Conservation (phyloP, 306 rosid genomes). For the Corylus heterophylla region DNA sequence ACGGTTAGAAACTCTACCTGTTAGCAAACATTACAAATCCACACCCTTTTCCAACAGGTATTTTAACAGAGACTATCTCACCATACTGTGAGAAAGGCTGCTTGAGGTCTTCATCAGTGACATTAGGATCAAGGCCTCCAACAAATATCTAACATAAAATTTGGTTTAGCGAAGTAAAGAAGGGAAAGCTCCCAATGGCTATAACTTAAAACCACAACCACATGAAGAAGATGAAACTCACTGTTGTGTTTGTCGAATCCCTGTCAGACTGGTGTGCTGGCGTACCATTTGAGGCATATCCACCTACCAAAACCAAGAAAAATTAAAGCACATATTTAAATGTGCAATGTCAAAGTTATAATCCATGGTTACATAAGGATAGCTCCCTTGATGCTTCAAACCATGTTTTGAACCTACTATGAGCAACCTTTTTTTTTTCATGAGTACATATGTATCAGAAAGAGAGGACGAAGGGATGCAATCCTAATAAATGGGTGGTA, state of each 20-base stretch:
- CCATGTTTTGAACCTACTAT: neutral
- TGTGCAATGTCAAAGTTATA: neutral
- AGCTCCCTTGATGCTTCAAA: neutral
- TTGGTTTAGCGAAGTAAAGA: conserved; percentile 28
- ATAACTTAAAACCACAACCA: conserved; percentile 9
- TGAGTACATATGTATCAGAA: neutral
- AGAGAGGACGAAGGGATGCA: neutral
- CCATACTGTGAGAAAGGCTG: conserved; percentile 86
- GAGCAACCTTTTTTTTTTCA: neutral
- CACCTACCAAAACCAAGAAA: conserved; percentile 46
- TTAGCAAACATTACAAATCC: conserved; percentile 94
- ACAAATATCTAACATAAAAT: conserved; percentile 75
- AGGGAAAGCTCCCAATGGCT: conserved; percentile 1
- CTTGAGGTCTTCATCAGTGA: conserved; percentile 90
- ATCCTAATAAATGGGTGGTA: neutral
- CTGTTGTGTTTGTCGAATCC: conserved; percentile 92
- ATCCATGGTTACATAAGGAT: neutral
- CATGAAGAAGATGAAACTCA: conserved; percentile 40
- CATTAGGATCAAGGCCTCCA: conserved; percentile 96
- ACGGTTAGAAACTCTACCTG: conserved; percentile 49
- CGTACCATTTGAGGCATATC: conserved; percentile 69
- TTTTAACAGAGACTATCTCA: conserved; percentile 91
- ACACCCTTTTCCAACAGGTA: conserved; percentile 96
- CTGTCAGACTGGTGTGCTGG: conserved; percentile 69
- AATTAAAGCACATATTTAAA: neutral